Evolutionary conservation across 352 stramenopile genomes (phyloP), one percentile per base, ranked within the genome.

Genomic region (Peronospora farinosa): DNA sequence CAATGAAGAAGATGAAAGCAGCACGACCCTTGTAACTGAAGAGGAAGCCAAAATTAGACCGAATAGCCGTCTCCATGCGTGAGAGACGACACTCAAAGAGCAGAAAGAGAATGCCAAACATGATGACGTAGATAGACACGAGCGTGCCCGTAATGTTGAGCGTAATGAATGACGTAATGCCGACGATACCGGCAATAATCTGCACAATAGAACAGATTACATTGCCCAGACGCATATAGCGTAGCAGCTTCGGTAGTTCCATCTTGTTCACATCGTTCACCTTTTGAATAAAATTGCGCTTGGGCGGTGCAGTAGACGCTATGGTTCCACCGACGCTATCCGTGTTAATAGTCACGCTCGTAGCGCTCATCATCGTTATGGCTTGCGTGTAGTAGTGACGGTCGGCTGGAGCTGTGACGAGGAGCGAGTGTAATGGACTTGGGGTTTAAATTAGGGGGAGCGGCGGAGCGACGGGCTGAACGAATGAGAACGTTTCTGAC

Each of bases 261-360:
- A 93, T 93, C 58, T 88, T 89, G 72, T 93, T 93, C 15, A 93
- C 78, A 47, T 92, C 77, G 59, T 90, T 88, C 57, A 92, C 79
- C 54, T 86, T 78, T 61, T 89, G 65, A 37, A 87, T 75, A 38
- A 92, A 74, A 55, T 65, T 86, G 43, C 70, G 67, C 66, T 87
- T 89, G 17, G 78, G 69, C 44, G 72, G 63, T 17, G 64, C 63
- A 39, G 59, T 38, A 33, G 81, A 58, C 25, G 60, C 45, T 64
- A 81, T 85, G 48, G 54, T 57, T 37, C 70, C 74, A 49, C 72
- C 59, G 51, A 90, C 64, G 54, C 75, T 82, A 60, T 89, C 79
- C n/a, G 74, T 88, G 62, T 82, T 85, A 48, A 90, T 88, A 49
- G 62, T 84, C 32, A 86, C 65, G 55, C 69, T 86, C 58, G 74